A percentile compares a stretch with the other conserved stretches of the same genome.
These are phyloP conservation scores for Pichia membranifaciens DNA, from an alignment of 805 yeast genomes.

Conservation along the genomic window DNA sequence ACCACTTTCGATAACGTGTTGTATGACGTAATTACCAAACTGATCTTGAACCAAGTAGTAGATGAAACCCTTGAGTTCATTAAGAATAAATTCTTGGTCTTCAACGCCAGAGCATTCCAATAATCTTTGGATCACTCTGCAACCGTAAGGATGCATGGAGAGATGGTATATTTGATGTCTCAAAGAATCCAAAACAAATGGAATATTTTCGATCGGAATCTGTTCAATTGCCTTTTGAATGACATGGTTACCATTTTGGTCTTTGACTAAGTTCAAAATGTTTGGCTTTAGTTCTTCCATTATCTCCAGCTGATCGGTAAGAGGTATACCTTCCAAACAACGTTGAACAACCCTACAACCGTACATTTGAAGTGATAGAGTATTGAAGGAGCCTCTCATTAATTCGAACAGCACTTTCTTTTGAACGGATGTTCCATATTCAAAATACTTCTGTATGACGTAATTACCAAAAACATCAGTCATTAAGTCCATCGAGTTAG, in stretches of 20 bases:
- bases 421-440: constrained; percentile 69
- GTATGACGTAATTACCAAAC: constrained; percentile 96
- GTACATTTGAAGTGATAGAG: constrained; percentile 87
- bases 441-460: constrained; percentile 91
- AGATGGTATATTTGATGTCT: constrained; percentile 70
- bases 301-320: constrained; percentile 59
- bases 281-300: constrained; percentile 60
- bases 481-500: constrained; percentile 69
- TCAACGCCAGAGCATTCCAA: constrained; percentile 66
- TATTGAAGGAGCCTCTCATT: constrained; percentile 70
- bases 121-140: constrained; percentile 91
- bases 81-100: constrained; percentile 63
- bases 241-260: constrained; percentile 97
- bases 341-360: constrained; percentile 97
- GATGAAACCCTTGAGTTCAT: constrained; percentile 66
- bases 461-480: constrained; percentile 98
- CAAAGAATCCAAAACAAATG: constrained; percentile 69
- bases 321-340: constrained; percentile 69
- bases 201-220: constrained; percentile 63
- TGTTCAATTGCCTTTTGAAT: constrained; percentile 91
- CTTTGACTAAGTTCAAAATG: constrained; percentile 70
- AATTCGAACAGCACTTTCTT: constrained; percentile 58
- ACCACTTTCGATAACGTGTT: constrained; percentile 89
- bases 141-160: constrained; percentile 95
- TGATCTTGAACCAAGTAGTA: constrained; percentile 86